Evolutionary conservation across 2,329 filamentous ascomycete genomes (phyloP).

Genomic region (Chrysosporium queenslandicum): DNA sequence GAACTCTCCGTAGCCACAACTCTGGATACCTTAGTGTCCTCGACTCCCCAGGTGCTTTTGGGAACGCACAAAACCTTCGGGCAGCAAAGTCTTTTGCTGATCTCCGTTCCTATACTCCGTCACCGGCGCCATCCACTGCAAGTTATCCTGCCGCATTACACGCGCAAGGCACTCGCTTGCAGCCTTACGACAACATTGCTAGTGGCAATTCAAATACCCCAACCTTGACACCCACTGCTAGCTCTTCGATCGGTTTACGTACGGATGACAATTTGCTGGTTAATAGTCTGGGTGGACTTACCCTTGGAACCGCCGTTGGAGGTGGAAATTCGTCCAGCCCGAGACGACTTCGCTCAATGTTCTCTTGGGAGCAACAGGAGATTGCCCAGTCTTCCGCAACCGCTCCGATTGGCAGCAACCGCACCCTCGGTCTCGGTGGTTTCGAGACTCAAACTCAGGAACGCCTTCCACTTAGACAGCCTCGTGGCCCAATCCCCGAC

Average conservation of each 20-base stretch:
- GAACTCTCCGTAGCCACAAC: constrained; percentile 63
- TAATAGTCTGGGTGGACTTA: constrained; percentile 53
- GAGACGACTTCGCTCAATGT: constrained; percentile 50
- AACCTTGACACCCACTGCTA: constrained; percentile 52
- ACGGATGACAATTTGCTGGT: constrained; percentile 49
- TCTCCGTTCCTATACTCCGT: constrained; percentile 86
- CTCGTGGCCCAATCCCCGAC: constrained; percentile 51
- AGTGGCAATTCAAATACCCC: constrained; percentile 55
- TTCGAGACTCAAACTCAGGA: constrained; percentile 47
- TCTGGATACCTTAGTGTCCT: constrained; percentile 73
- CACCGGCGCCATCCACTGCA: constrained; percentile 77
- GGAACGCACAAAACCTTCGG: constrained; percentile 68
- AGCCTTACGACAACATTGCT: constrained; percentile 45
- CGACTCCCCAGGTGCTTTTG: constrained; percentile 60
- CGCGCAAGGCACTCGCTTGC: constrained; percentile 53
- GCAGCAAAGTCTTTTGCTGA: constrained; percentile 96
- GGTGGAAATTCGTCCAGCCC: constrained; percentile 45
- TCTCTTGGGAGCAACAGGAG: constrained; percentile 50
- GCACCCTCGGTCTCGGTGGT: constrained; percentile 48
- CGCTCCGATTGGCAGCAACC: constrained; percentile 55
- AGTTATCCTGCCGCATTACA: constrained; percentile 66
- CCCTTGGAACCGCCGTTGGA: constrained; percentile 42
- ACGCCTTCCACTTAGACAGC: constrained; percentile 50
- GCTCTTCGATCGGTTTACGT: constrained; percentile 39
- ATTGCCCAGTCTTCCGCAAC: constrained; percentile 37